Evolutionary conservation across 495 filamentous ascomycete species (phyloP).

Genomic region (Filosporella fistucella): DNA sequence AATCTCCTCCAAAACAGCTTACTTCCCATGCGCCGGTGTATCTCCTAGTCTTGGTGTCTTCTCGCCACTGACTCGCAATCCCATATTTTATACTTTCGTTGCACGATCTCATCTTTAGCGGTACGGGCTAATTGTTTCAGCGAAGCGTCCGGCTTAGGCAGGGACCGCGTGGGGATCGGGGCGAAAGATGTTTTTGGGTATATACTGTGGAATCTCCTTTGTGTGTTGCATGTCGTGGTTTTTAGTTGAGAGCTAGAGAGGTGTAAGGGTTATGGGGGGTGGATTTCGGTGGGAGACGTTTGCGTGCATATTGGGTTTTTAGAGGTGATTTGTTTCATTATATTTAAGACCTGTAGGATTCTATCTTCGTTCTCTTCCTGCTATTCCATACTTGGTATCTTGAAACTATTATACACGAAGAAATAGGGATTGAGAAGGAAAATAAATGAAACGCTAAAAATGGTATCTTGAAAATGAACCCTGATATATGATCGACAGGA

Average conservation of each 20-base stretch:
- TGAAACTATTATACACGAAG: no score
- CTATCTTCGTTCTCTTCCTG: no score
- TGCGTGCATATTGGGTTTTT: no score
- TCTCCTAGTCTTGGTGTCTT: not conserved
- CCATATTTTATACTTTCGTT: not conserved
- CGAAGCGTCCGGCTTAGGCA: not conserved
- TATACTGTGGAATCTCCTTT: not conserved
- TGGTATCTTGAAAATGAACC: no score
- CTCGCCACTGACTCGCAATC: not conserved
- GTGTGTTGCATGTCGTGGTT: constrained; percentile 4
- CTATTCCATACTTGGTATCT: no score
- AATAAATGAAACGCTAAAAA: no score
- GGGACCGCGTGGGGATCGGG: not conserved
- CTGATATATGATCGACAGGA: no score
- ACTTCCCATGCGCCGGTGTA: no score
- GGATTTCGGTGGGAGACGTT: not conserved
- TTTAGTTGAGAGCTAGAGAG: not conserved
- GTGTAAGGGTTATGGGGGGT: not conserved
- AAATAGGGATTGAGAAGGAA: no score
- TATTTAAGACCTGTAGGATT: no score
- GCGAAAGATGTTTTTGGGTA: not conserved
- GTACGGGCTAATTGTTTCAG: not conserved
- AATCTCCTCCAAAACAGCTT: no score
- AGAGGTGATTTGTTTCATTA: no score
- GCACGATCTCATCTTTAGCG: not conserved